Evolutionary conservation across 2,329 filamentous ascomycete genomes (phyloP).

Genomic region (Zelopaecilomyces penicillatus): DNA sequence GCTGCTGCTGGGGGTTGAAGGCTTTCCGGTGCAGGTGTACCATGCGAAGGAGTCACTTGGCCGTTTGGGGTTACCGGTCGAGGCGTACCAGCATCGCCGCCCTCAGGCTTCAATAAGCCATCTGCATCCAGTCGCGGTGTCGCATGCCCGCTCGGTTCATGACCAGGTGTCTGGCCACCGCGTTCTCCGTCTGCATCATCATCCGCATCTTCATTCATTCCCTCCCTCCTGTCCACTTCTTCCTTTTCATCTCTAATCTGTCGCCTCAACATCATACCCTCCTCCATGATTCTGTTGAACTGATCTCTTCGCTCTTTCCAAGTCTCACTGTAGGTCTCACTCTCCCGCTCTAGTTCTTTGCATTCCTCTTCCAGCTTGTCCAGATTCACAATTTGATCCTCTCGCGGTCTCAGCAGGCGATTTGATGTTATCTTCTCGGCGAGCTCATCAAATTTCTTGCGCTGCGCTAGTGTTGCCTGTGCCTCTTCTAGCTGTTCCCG

Average conservation of each 20-base stretch:
- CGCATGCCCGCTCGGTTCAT: slow-evolving; percentile 42
- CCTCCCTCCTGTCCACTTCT: slow-evolving; percentile 80
- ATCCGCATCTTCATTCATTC: slow-evolving; percentile 63
- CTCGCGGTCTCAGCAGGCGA: slow-evolving; percentile 68
- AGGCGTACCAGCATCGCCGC: slow-evolving; percentile 21
- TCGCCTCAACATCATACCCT: slow-evolving; percentile 76
- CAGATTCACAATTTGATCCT: slow-evolving; percentile 71
- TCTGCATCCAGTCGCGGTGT: slow-evolving; percentile 41
- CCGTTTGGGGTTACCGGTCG: slow-evolving; percentile 18
- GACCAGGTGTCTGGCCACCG: slow-evolving; percentile 41
- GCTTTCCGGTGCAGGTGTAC: slow-evolving; percentile 21
- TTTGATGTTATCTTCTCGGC: slow-evolving; percentile 82
- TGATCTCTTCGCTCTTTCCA: slow-evolving; percentile 81
- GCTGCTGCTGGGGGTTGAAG: slow-evolving; percentile 13
- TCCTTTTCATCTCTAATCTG: slow-evolving; percentile 94
- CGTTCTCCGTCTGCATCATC: slow-evolving; percentile 43
- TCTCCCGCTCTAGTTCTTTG: slow-evolving; percentile 75
- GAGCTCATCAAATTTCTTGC: slow-evolving; percentile 80
- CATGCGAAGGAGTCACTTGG: slow-evolving; percentile 25
- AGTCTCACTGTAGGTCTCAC: slow-evolving; percentile 68
- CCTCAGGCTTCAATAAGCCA: slow-evolving; percentile 16
- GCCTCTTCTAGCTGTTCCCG: slow-evolving; percentile 69
- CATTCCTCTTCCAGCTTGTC: slow-evolving; percentile 84
- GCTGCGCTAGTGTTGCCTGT: slow-evolving; percentile 63
- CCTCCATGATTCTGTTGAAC: slow-evolving; percentile 81